Base-by-base conservation (phyloP, 768 basidiomycete genomes). In the Guyanaporus albipodus region DNA sequence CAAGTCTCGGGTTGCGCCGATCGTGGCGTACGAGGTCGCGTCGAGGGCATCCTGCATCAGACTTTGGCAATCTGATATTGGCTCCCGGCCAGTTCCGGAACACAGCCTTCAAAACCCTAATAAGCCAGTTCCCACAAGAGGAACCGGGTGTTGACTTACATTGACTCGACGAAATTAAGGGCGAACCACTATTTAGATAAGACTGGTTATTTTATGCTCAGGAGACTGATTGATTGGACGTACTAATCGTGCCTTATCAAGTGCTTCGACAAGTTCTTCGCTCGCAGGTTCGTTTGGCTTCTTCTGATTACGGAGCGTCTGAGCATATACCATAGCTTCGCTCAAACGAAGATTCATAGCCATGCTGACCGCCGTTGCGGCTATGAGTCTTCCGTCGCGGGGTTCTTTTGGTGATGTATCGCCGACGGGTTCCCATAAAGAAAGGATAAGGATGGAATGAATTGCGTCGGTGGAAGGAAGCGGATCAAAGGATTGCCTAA, bases 291-390 rank as follows among this genome's bases (percentile, higher is more conserved):
- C 58, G 17, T 57, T 55, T 4, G 55, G 40, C 49, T 61, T 64
- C 43, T 58, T 66, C 23, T 62, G 56, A 28, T 50, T 55, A 19
- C 67, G 59, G 35, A 73, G 59, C 4, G 46, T 57, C 27, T 50
- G 56, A 18, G 58, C 64, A 42, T 67, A 62, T 18, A 62, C 52
- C 47, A 70, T 67, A 8, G 68, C 71, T 39, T 67, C 59, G 38
- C 67, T 64, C 4, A 75, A 59, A 22, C 66, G 68, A 40, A 77
- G 53, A 51, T 72, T 73, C 57, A 70, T 73, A 18, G 73, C 74
- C 71, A 74, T 75, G 38, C 67, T 71, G 22, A 76, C 67, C 11
- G 76, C 76, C 2, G 64, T 64, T 14, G 72, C 61, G 8, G 66
- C 70, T 29, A 70, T 64, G 34, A 74, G 44, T 32, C 72, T 67